phyloP scores from a whole-genome alignment of 805 yeast species.

The Ogataea siamensis region DNA sequence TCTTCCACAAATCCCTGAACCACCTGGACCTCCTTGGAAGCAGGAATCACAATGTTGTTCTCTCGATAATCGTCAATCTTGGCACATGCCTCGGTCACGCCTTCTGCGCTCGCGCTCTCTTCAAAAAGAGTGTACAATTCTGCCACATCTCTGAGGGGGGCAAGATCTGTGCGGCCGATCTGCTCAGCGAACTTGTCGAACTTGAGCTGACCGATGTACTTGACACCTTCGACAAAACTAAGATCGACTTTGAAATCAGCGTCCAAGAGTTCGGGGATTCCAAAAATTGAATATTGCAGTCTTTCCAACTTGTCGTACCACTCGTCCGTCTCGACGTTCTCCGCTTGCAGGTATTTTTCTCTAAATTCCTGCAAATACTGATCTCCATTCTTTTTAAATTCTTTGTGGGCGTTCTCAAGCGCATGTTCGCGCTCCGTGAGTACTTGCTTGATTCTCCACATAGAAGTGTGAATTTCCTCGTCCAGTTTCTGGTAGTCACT shows the following conservation, averaged over 20 bases:
- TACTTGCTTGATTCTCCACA: conserved; percentile 83
- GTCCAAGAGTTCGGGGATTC: conserved; percentile 69
- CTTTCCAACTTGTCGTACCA: conserved; percentile 71
- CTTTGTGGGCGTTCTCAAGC: conserved; percentile 54
- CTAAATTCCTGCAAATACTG: conserved; percentile 57
- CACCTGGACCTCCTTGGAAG: conserved; percentile 35
- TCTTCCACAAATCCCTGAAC: conserved; percentile 36
- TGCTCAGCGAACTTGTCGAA: conserved; percentile 44
- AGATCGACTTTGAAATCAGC: conserved; percentile 58
- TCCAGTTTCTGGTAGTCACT: conserved; percentile 26
- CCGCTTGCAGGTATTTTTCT: conserved; percentile 52
- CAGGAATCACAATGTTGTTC: conserved; percentile 33
- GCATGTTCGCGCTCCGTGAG: conserved; percentile 81
- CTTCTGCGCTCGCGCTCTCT: conserved; percentile 36
- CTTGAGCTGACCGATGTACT: conserved; percentile 68
- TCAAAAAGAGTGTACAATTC: conserved; percentile 37
- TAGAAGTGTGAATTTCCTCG: conserved; percentile 53
- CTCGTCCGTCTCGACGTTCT: conserved; percentile 52
- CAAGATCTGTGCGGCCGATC: conserved; percentile 41
- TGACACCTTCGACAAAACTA: conserved; percentile 63
- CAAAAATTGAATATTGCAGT: conserved; percentile 77
- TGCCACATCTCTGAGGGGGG: conserved; percentile 39
- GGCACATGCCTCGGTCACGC: conserved; percentile 34
- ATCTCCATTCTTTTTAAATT: conserved; percentile 42
- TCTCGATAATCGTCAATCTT: conserved; percentile 36